Percentiles rank a stretch among this genome's conserved stretches.
Conservation (phyloP, 2,329 filamentous ascomycete genomes). For the Colletotrichum eremochloae region DNA sequence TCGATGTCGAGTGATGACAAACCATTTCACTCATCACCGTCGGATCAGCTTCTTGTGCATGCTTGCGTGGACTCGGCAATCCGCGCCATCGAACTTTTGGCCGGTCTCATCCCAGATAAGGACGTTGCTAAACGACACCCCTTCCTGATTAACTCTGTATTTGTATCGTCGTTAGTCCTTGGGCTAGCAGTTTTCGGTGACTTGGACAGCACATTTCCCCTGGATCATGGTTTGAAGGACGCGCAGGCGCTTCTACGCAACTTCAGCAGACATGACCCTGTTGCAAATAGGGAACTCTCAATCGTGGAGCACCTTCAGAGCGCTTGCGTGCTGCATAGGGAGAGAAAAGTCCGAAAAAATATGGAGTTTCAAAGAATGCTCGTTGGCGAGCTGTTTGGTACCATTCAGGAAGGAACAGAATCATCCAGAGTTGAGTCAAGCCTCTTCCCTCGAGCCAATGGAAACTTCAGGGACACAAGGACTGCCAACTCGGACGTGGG, state of each 20-base stretch:
- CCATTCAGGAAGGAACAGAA: slow-evolving; percentile 41
- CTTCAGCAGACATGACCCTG: slow-evolving; percentile 45
- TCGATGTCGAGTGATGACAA: neutral
- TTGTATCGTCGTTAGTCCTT: slow-evolving; percentile 59
- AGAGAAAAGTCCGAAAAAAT: slow-evolving; percentile 43
- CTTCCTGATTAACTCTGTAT: slow-evolving; percentile 60
- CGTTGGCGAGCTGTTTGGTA: slow-evolving; percentile 47
- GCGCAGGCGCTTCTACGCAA: slow-evolving; percentile 46
- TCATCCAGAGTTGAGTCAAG: neutral
- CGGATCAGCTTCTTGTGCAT: slow-evolving; percentile 47
- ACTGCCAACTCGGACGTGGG: neutral
- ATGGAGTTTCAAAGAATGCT: slow-evolving; percentile 46
- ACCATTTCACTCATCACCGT: slow-evolving; percentile 21
- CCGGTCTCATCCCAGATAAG: slow-evolving; percentile 50
- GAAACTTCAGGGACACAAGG: neutral
- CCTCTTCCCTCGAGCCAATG: neutral
- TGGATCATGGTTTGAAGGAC: slow-evolving; percentile 46
- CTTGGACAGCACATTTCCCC: slow-evolving; percentile 53
- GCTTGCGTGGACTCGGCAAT: slow-evolving; percentile 54
- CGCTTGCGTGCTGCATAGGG: slow-evolving; percentile 45
- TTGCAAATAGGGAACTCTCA: slow-evolving; percentile 44
- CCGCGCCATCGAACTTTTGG: slow-evolving; percentile 54
- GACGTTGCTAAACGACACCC: slow-evolving; percentile 57
- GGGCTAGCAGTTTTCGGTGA: slow-evolving; percentile 61
- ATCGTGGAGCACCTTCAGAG: slow-evolving; percentile 46